Evolutionary conservation across 345 rosid species (phyloP).

Genomic region (Heritiera littoralis): DNA sequence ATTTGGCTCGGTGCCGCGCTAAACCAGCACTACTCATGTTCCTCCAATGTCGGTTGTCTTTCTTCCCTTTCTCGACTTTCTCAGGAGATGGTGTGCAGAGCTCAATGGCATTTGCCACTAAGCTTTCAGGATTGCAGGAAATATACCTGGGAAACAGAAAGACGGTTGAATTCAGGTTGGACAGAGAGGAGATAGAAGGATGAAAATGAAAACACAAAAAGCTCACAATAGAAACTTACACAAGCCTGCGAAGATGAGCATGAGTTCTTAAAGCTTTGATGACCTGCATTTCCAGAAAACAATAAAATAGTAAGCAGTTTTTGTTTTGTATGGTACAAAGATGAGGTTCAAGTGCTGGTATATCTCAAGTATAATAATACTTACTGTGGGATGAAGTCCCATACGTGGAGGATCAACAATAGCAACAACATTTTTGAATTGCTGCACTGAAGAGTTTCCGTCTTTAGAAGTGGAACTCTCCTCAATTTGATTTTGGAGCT

Average conservation of each 20-base stretch:
- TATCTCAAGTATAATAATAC: slow-evolving; percentile 23
- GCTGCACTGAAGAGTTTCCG: slow-evolving; percentile 35
- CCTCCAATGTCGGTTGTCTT: slow-evolving; percentile 63
- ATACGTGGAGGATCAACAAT: slow-evolving; percentile 97
- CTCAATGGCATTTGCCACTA: slow-evolving; percentile 90
- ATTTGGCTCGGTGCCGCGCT: slow-evolving; percentile 83
- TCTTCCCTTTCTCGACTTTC: slow-evolving; percentile 63
- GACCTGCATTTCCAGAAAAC: slow-evolving; percentile 47
- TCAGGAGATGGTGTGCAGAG: slow-evolving; percentile 82
- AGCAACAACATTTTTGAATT: slow-evolving; percentile 81
- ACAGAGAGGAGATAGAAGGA: background rate
- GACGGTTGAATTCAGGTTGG: background rate
- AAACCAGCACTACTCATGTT: slow-evolving; percentile 75
- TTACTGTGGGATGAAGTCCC: slow-evolving; percentile 88
- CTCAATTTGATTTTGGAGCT: slow-evolving; percentile 32
- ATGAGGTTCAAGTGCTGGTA: background rate
- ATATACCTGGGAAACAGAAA: slow-evolving; percentile 60
- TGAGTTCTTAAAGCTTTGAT: slow-evolving; percentile 81
- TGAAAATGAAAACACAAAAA: background rate
- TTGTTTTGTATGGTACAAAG: background rate
- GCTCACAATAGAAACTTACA: slow-evolving; percentile 57
- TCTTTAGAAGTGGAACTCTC: slow-evolving; percentile 36
- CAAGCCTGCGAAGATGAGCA: slow-evolving; percentile 64
- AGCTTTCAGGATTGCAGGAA: slow-evolving; percentile 94
- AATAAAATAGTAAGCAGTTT: background rate